phyloP scores from a whole-genome alignment of 2,329 filamentous ascomycete species.

The Fusarium tricinctum region DNA sequence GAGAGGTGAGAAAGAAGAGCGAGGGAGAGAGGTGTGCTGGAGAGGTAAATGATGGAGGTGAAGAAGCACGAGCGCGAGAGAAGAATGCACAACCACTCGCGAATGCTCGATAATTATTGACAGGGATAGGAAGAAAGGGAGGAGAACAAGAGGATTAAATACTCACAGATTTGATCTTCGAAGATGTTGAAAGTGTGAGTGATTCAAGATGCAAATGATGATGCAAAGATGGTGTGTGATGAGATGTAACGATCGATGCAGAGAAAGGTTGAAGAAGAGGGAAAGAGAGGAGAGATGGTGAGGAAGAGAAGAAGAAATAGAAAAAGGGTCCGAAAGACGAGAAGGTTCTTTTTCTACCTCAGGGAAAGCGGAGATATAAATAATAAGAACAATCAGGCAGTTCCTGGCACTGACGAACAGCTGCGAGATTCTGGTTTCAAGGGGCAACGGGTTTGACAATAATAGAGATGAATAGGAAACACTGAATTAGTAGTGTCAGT shows the following conservation, averaged over 20 bases:
- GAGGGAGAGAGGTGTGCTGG: background rate
- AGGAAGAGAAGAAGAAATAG: conserved; percentile 20
- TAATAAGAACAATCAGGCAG: conserved; percentile 15
- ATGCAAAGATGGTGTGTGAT: conserved; percentile 17
- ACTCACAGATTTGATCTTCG: conserved; percentile 36
- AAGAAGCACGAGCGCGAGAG: conserved; percentile 4
- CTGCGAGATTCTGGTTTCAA: conserved; percentile 27
- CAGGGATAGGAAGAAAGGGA: no score
- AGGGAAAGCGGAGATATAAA: conserved; percentile 22
- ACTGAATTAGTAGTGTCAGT: background rate
- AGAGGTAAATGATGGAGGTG: background rate
- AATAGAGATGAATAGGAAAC: conserved; percentile 15
- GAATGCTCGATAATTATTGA: background rate
- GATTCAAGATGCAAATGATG: conserved; percentile 12
- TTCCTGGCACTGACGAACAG: conserved; percentile 22
- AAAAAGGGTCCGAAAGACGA: conserved; percentile 6
- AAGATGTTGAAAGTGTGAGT: conserved; percentile 15
- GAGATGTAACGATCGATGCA: conserved; percentile 30
- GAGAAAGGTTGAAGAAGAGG: conserved; percentile 2
- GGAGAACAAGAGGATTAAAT: background rate
- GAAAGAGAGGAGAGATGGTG: conserved; percentile 2
- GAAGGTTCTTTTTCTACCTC: conserved; percentile 29
- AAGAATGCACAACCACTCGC: background rate
- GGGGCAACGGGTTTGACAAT: conserved; percentile 35
- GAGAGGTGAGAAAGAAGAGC: background rate